phyloP scores from a whole-genome alignment of 2,329 filamentous ascomycete genomes.

The Botrytis deweyae region DNA sequence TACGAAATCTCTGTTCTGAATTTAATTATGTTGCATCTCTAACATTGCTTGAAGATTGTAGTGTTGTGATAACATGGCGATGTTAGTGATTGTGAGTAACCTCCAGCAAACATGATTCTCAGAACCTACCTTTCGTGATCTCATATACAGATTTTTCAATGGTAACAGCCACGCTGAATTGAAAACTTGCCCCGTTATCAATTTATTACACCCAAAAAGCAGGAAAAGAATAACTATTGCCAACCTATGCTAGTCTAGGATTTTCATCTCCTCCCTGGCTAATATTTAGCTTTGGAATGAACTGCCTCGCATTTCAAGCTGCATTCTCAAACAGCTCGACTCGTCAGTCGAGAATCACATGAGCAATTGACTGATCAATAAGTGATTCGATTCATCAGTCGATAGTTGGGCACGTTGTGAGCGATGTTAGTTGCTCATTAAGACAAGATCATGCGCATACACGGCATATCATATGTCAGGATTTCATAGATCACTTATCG shows the following conservation, averaged over 20 bases:
- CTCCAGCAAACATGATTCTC: background rate
- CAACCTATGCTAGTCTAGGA: background rate
- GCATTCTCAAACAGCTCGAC: too few relatives aligned
- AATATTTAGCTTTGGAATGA: too few relatives aligned
- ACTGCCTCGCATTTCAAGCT: too few relatives aligned
- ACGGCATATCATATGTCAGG: background rate
- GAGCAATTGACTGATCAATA: background rate
- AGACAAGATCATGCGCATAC: background rate
- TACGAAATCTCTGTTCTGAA: too few relatives aligned
- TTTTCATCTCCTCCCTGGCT: background rate
- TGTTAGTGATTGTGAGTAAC: background rate
- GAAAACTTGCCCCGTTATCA: fast-evolving
- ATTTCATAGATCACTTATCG: too few relatives aligned
- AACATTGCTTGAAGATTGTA: background rate
- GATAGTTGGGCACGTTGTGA: background rate
- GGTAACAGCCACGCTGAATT: background rate
- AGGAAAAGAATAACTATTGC: background rate
- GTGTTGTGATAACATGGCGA: background rate
- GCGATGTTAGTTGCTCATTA: background rate
- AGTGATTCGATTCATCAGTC: background rate
- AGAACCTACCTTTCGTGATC: background rate
- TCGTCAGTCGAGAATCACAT: too few relatives aligned
- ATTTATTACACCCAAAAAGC: background rate
- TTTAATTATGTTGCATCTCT: background rate
- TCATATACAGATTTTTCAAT: background rate